Base-by-base conservation (phyloP, 768 basidiomycete species). In the Albatrellus ellisii region DNA sequence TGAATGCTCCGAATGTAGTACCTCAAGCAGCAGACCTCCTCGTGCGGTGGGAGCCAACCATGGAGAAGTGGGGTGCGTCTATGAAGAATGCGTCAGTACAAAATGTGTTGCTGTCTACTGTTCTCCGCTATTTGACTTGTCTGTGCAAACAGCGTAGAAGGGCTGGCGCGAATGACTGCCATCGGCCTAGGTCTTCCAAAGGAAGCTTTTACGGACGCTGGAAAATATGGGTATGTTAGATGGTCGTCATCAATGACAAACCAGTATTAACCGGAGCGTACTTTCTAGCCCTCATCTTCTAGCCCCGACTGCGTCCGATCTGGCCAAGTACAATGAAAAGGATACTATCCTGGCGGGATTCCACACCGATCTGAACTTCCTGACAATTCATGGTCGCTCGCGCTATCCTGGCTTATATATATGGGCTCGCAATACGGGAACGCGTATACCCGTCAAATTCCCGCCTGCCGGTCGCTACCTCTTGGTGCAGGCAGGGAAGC, bases 401-500 rank as follows among this genome's bases (percentile, higher is more conserved):
- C 72, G 83, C 45, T 90, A 82, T 59, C 86, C 89, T 0, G 89
- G 87, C 21, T 68, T 95, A 18, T 74, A 95, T 57, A 85, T 97
- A 40, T 95, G 92, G 92, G 92, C 89, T 11, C 73, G 92, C 27
- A 95, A 97, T 54, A 80, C 81, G 0, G 92, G 92, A 24, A 89
- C 85, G 57, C 78, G 87, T 11, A 87, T 97, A 46, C 67, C 79
- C 2, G 91, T 95, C 34, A 77, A 71, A 54, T 88, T 98, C 38
- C 91, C 91, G 1, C 66, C 72, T 1, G 85, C 82, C 3, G 78
- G 78, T 36, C 73, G 79, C 29, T 79, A 79, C 55, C 70, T 98
- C 26, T 73, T 98, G 11, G 88, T 98, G 1, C 92, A 98, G 60
- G 91, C 91, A 2, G 92, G 92, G 29, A 94, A 91, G 60, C 92